Evolutionary conservation across 306 rosid genomes (phyloP).

Genomic region (Carpinus fangiana): DNA sequence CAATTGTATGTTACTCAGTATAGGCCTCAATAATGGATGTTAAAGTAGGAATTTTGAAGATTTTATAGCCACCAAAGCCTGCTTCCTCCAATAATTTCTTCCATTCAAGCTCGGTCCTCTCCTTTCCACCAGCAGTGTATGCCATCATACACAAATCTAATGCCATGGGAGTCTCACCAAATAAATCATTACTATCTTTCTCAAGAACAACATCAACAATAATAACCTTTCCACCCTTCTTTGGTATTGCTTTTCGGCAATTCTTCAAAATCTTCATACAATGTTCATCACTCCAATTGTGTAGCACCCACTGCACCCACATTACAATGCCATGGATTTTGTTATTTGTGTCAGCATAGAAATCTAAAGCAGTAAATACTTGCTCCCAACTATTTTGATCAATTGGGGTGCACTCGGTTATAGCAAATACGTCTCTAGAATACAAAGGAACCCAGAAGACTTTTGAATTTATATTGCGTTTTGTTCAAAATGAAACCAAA

Average conservation of each 20-base stretch:
- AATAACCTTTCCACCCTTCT: conserved; percentile 10
- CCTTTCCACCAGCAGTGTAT: conserved; percentile 30
- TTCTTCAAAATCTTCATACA: conserved; percentile 10
- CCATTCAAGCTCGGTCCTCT: conserved; percentile 68
- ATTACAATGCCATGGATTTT: background rate
- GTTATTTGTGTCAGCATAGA: too few species aligned
- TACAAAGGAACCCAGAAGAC: too few species aligned
- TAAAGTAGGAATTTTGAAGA: conserved; percentile 52
- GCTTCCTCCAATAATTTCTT: conserved; percentile 44
- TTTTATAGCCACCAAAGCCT: conserved; percentile 52
- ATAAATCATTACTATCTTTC: conserved; percentile 38
- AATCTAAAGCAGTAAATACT: too few species aligned
- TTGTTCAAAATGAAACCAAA: too few species aligned
- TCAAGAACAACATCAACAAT: conserved; percentile 26
- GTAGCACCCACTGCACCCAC: conserved; percentile 10
- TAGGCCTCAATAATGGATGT: conserved; percentile 39
- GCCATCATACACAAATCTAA: conserved; percentile 60
- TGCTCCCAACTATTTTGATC: too few species aligned
- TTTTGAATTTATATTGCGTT: too few species aligned
- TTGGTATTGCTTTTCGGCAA: background rate
- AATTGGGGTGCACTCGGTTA: too few species aligned
- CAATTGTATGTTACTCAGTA: conserved; percentile 1
- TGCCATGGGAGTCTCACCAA: conserved; percentile 40
- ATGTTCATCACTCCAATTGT: conserved; percentile 18
- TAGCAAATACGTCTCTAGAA: too few species aligned